Evolutionary conservation across 176 grass and related monocot species (phyloP).

Genomic region (maize (Zea mays)): Zm-B73-REFERENCE-NAM-5.0 NC_050096.1:53740001-53740500

Average conservation of each 20-base stretch:
- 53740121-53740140: neutral
- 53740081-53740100: neutral
- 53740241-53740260: constrained; percentile 33
- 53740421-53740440: neutral
- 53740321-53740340: too few species aligned
- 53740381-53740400: neutral
- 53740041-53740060: neutral
- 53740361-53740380: neutral
- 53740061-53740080: constrained; percentile 10
- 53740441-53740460: constrained; percentile 11
- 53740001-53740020: neutral
- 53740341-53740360: neutral
- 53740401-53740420: neutral
- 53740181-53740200: neutral
- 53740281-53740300: constrained; percentile 41
- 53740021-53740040: neutral
- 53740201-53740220: constrained; percentile 26
- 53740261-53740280: constrained; percentile 31
- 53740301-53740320: constrained; percentile 16
- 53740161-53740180: neutral
- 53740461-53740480: neutral
- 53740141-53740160: neutral
- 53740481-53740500: constrained; percentile 38
- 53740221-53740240: constrained; percentile 32
- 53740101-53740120: neutral